phyloP scores from a whole-genome alignment of 768 basidiomycete species.

The Ramaria rubella region DNA sequence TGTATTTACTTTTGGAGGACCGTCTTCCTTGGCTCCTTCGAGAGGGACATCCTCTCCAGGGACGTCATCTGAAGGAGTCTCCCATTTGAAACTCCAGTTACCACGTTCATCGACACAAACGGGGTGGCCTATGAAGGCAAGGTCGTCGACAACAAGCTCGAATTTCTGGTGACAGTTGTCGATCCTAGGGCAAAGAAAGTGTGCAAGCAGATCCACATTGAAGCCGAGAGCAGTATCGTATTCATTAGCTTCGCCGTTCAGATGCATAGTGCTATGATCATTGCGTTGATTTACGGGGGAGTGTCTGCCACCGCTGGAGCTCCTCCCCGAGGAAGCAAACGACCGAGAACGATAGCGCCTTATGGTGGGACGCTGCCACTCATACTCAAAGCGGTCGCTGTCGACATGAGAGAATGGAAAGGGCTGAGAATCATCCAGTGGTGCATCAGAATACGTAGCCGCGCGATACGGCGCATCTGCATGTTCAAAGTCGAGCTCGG shows the following conservation, averaged over 20 bases:
- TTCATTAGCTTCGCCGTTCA: conserved; percentile 28
- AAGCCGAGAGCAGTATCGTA: conserved; percentile 76
- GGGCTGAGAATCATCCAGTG: not conserved
- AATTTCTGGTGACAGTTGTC: conserved; percentile 92
- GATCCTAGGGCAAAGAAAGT: conserved; percentile 66
- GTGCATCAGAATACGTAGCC: conserved; percentile 1
- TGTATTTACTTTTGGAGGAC: conserved; percentile 15
- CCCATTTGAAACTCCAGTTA: conserved; percentile 60
- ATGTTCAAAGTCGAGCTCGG: conserved; percentile 43
- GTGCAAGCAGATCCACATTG: conserved; percentile 72
- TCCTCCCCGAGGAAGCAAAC: conserved; percentile 45
- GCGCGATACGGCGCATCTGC: conserved; percentile 18
- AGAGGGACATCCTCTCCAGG: conserved; percentile 23
- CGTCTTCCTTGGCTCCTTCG: conserved; percentile 19
- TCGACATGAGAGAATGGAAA: conserved; percentile 17
- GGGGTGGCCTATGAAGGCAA: conserved; percentile 93
- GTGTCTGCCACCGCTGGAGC: conserved; percentile 25
- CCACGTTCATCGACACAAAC: conserved; percentile 74
- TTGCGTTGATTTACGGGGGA: conserved; percentile 2
- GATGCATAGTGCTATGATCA: not conserved
- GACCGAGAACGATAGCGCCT: conserved; percentile 47
- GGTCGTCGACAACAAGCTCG: conserved; percentile 84
- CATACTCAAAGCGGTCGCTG: conserved; percentile 41
- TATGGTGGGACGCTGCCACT: conserved; percentile 54
- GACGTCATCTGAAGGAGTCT: conserved; percentile 28